phyloP scores from a whole-genome alignment of 2,329 filamentous ascomycete species.

The Fusarium denticulatum region DNA sequence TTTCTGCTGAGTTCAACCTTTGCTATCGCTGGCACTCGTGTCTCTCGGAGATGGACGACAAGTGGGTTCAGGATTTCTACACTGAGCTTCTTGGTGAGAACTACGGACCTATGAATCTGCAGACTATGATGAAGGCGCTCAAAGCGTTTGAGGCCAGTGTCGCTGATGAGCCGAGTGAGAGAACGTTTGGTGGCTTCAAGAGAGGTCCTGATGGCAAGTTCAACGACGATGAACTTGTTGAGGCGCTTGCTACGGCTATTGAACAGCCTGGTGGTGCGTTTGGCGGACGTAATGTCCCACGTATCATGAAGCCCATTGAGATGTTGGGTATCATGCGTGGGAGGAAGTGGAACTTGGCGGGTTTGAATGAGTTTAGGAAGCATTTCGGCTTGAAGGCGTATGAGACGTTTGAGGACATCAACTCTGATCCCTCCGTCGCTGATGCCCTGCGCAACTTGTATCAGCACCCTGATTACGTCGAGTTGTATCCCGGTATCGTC shows the following conservation, averaged over 20 bases:
- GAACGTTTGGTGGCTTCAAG: constrained; percentile 73
- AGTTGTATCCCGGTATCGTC: constrained; percentile 82
- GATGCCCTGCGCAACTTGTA: constrained; percentile 74
- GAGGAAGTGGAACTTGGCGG: constrained; percentile 79
- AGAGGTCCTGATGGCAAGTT: constrained; percentile 75
- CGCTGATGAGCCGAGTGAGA: constrained; percentile 72
- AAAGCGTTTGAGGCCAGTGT: constrained; percentile 69
- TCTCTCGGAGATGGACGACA: constrained; percentile 77
- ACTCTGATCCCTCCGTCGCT: constrained; percentile 77
- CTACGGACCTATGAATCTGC: constrained; percentile 65
- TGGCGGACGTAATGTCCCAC: constrained; percentile 78
- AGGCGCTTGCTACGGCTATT: constrained; percentile 73
- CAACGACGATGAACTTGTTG: constrained; percentile 78
- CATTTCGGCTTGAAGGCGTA: constrained; percentile 83
- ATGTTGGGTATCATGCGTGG: constrained; percentile 83
- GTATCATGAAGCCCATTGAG: constrained; percentile 78
- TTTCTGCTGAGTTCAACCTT: constrained; percentile 89
- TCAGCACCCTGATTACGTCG: constrained; percentile 81
- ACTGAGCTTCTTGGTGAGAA: constrained; percentile 64
- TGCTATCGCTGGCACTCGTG: constrained; percentile 90
- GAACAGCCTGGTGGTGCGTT: constrained; percentile 82
- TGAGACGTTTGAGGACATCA: constrained; percentile 84
- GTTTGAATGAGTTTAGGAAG: constrained; percentile 85
- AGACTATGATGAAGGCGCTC: constrained; percentile 71
- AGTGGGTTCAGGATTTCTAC: constrained; percentile 81